Base-by-base conservation (phyloP, 2,329 filamentous ascomycete species). In the Claviceps sp. region DNA sequence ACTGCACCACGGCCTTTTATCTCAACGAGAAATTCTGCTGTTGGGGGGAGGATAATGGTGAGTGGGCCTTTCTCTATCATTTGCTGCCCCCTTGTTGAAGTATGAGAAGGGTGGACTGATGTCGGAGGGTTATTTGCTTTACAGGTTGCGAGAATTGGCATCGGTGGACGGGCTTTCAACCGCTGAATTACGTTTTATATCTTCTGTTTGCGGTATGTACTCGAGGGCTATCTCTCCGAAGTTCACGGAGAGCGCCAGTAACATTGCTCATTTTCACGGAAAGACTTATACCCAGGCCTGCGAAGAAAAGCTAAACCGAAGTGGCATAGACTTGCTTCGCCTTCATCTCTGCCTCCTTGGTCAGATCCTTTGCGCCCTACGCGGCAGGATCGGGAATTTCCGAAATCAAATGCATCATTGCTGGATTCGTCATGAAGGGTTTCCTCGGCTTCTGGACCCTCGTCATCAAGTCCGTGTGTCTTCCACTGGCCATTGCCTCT, bases 381-480 rank as follows among this genome's bases (percentile, higher is more conserved):
- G 93, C 93, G 11, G 93, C 93, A 37, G 93, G 93, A 16, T 95
- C 88, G 13, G 93, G 93, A 42, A 98, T 98, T 53, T 96, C 89
- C 13, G 93, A 98, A 71, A 98, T 98, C 76, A 98, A 98, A 69
- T 95, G 89, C 68, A 97, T 98, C 64, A 95, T 98, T 63, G 93
- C 91, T 4, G 93, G 93, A 3, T 98, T 98, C 65, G 88, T 97
- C 48, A 98, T 98, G 93, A 96, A 97, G 68, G 93, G 90, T 0
- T 98, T 98, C 62, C 76, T 98, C 16, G 89, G 91, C 20, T 84
- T 85, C 60, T 89, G 88, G 79, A 97, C 93, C 5, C 73, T 98
- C 36, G 67, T 93, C 54, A 97, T 98, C 71, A 98, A 98, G 70
- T 95, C 89, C 0, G 80, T 97, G 51, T 87, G 86, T 23, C 73